Evolutionary conservation across 768 basidiomycete genomes (phyloP), one percentile per base, ranked within the genome.

Genomic region (Lactarius sanguifluus): DNA sequence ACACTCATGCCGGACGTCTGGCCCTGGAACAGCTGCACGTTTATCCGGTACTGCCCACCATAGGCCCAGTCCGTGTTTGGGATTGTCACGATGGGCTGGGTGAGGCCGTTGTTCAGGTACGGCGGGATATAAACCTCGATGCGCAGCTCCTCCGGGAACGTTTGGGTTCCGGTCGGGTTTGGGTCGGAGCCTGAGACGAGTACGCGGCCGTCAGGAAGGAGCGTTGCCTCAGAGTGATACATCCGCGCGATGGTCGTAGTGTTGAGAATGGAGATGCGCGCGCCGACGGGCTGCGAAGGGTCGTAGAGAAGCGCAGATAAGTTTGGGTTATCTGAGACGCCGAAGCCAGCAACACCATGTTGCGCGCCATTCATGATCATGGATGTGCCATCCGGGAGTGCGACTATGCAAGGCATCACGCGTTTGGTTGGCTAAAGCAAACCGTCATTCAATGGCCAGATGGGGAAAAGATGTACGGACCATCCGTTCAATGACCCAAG

Each of bases 91-190:
- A 76, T 78, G 0, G 90, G 94, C 64, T 88, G 89, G 5, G 69
- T 74, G 66, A 81, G 76, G 12, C 89, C 89, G 67, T 83, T 76
- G 68, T 77, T 86, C 66, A 93, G 82, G 76, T 97, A 98, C 18
- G 91, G 92, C 6, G 96, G 96, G 71, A 91, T 83, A 78, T 96
- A 97, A 30, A 89, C 86, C 74, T 89, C 82, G 68, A 83, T 83
- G 18, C 93, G 83, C 77, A 92, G 88, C 73, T 96, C 92, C 70
- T 94, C 87, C 0, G 87, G 86, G 72, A 85, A 90, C 23, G 13
- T 52, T 52, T 52, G 50, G 9, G 12, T 2, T 43, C 78, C 80
- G 64, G 68, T 59, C 18, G 86, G 86, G 72, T 89, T 78, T 10
- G 88, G 89, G 71, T 90, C 91, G 10, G 89, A 91, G 0, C 91